Evolutionary conservation across 345 rosid genomes (phyloP).

Genomic region (Rhodamnia argentea): DNA sequence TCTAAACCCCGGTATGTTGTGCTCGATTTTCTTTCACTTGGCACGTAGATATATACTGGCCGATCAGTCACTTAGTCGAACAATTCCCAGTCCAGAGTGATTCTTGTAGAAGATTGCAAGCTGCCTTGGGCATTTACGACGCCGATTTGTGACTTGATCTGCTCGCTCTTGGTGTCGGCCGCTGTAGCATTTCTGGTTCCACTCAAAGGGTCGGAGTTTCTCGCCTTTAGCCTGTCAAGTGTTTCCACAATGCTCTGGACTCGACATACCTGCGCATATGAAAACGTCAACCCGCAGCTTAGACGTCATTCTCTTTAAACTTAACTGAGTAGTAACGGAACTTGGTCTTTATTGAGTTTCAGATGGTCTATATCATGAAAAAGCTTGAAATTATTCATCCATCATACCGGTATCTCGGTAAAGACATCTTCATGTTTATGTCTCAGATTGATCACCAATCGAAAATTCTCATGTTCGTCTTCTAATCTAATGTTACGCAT

Average conservation of each 20-base stretch:
- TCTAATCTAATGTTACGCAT: background rate
- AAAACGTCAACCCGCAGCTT: too few species aligned
- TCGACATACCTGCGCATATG: constrained; percentile 18
- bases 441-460: background rate
- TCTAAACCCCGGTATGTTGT: background rate
- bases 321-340: background rate
- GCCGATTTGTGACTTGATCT: background rate
- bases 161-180: background rate
- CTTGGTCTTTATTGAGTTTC: background rate
- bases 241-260: constrained; percentile 30
- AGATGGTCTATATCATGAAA: background rate
- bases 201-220: constrained; percentile 6
- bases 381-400: background rate
- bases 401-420: background rate
- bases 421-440: background rate
- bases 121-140: background rate
- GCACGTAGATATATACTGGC: background rate
- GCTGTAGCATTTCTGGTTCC: background rate
- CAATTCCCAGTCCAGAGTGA: background rate
- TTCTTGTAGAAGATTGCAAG: background rate
- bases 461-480: background rate
- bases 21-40: background rate
- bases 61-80: background rate
- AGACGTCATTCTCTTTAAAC: background rate
- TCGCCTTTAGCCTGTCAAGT: constrained; percentile 24